Evolutionary conservation across 805 yeast species (phyloP).

Genomic region (Kodamaea restingae): DNA sequence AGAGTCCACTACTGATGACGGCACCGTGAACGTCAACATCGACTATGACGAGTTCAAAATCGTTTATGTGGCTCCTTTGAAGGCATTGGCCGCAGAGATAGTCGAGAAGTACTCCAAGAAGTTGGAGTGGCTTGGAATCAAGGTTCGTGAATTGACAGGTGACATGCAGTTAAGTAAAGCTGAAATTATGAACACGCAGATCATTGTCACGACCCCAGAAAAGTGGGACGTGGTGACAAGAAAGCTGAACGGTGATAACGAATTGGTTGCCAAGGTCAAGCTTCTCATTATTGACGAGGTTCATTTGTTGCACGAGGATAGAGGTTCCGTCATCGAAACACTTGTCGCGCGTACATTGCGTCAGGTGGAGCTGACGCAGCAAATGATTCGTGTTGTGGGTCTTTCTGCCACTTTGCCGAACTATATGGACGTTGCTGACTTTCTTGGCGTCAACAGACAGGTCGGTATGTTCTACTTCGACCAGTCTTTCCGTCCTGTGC

Average conservation of each 20-base stretch:
- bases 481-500: constrained; percentile 89
- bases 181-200: constrained; percentile 77
- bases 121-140: constrained; percentile 78
- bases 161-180: constrained; percentile 87
- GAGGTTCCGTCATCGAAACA: constrained; percentile 97
- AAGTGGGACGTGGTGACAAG: constrained; percentile 98
- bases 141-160: constrained; percentile 87
- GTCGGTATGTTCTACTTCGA: constrained; percentile 95
- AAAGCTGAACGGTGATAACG: constrained; percentile 85
- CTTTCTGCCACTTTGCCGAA: constrained; percentile 92
- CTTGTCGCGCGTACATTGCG: constrained; percentile 90
- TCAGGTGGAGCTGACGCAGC: constrained; percentile 91
- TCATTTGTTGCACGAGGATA: constrained; percentile 91
- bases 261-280: constrained; percentile 77
- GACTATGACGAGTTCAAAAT: constrained; percentile 84
- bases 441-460: constrained; percentile 82
- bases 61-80: constrained; percentile 88
- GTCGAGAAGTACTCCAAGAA: constrained; percentile 82
- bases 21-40: constrained; percentile 54
- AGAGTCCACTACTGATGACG: constrained; percentile 41
- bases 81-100: constrained; percentile 94
- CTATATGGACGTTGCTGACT: constrained; percentile 90
- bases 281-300: constrained; percentile 92
- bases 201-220: constrained; percentile 92
- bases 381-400: constrained; percentile 91